Evolutionary conservation across 768 basidiomycete species (phyloP).

Genomic region (Serendipita sp.): DNA sequence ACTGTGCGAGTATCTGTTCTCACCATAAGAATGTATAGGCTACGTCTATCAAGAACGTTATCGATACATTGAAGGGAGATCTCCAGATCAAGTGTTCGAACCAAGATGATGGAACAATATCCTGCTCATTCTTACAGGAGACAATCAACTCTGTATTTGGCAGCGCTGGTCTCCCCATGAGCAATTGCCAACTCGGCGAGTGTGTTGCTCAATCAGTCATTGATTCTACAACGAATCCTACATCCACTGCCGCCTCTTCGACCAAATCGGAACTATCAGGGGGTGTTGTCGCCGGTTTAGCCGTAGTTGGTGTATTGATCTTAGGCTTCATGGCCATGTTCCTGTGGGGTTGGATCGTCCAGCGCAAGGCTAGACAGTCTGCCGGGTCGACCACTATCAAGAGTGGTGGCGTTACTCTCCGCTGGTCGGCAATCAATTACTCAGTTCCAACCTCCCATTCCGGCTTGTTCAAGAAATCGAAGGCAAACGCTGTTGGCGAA

Average conservation of each 20-base stretch:
- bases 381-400: conserved; percentile 20
- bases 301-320: conserved; percentile 58
- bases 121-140: conserved; percentile 64
- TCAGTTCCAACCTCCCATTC: conserved; percentile 24
- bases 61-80: conserved; percentile 48
- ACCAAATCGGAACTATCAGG: conserved; percentile 33
- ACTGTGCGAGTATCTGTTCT: neutral
- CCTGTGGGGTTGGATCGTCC: conserved; percentile 41
- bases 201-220: conserved; percentile 73
- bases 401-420: conserved; percentile 40
- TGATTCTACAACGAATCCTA: conserved; percentile 26
- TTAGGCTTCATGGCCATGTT: conserved; percentile 43
- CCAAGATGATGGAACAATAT: conserved; percentile 28
- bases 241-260: conserved; percentile 20
- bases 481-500: neutral
- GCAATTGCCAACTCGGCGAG: conserved; percentile 71
- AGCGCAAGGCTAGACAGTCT: conserved; percentile 42
- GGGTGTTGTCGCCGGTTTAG: conserved; percentile 84
- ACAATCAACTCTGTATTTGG: conserved; percentile 60
- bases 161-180: conserved; percentile 47
- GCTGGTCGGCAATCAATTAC: conserved; percentile 58
- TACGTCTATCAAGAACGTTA: conserved; percentile 38
- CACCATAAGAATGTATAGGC: conserved; percentile 7
- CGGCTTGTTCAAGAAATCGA: neutral
- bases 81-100: conserved; percentile 54